These are phyloP conservation scores for Gloeostereum incarnatum DNA, from an alignment of 768 basidiomycete genomes.

Conservation along the genomic window DNA sequence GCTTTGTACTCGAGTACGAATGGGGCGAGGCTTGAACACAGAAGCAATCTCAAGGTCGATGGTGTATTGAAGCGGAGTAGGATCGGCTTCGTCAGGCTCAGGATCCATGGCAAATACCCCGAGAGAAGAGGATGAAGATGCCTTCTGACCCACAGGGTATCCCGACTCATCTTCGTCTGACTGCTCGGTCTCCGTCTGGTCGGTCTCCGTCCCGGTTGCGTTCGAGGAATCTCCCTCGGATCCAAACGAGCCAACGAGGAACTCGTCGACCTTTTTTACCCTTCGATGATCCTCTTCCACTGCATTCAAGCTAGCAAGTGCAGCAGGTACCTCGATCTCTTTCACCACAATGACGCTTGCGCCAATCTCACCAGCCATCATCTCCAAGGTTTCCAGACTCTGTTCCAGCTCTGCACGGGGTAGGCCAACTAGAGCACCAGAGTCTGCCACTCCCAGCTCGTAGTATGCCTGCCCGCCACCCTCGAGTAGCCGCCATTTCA, in stretches of 20 bases:
- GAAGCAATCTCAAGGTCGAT: slow-evolving; percentile 59
- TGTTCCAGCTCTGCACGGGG: slow-evolving; percentile 63
- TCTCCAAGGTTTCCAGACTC: slow-evolving; percentile 79
- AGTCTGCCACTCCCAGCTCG: slow-evolving; percentile 79
- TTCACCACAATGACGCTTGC: slow-evolving; percentile 88
- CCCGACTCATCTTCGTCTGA: slow-evolving; percentile 25
- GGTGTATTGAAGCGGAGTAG: slow-evolving; percentile 11
- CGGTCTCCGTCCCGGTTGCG: slow-evolving; percentile 27
- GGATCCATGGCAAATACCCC: slow-evolving; percentile 6
- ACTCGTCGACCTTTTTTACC: slow-evolving; percentile 22
- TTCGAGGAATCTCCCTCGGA: slow-evolving; percentile 23
- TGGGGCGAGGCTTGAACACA: slow-evolving; percentile 68
- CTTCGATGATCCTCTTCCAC: slow-evolving; percentile 23
- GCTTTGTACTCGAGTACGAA: slow-evolving; percentile 31
- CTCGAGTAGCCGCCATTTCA: slow-evolving; percentile 89
- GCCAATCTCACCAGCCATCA: slow-evolving; percentile 92
- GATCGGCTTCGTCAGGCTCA: slow-evolving; percentile 14
- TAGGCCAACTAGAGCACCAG: slow-evolving; percentile 80
- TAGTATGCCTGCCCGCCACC: slow-evolving; percentile 82
- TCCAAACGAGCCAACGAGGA: slow-evolving; percentile 12
- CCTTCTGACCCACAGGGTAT: slow-evolving; percentile 12
- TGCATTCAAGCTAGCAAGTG: slow-evolving; percentile 27
- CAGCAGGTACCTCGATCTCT: slow-evolving; percentile 71
- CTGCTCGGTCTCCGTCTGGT: slow-evolving; percentile 27
- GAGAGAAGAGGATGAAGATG: background rate